Conservation (phyloP, 1,284 basidiomycete species). For the Ceratobasidium theobromae region DNA sequence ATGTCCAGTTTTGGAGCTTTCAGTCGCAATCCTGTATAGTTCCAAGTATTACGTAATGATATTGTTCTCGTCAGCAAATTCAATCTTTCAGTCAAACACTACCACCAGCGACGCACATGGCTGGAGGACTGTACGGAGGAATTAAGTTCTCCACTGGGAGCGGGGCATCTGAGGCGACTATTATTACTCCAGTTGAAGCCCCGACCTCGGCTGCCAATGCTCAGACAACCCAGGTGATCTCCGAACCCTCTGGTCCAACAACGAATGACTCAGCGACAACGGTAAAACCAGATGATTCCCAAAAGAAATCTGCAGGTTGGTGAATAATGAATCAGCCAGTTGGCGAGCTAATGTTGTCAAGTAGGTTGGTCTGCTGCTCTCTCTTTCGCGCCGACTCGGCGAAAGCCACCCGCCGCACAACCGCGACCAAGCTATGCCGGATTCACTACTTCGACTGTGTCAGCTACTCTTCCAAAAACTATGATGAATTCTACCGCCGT, state of each 20-base stretch:
- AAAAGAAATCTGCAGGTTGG: conserved; percentile 23
- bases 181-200: conserved; percentile 17
- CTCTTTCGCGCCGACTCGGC: conserved; percentile 74
- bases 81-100: conserved; percentile 1
- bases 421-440: conserved; percentile 64
- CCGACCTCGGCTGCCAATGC: not conserved
- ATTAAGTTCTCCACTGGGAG: conserved; percentile 72
- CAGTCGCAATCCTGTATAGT: not conserved
- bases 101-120: conserved; percentile 43
- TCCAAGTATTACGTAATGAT: not conserved
- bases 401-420: conserved; percentile 52
- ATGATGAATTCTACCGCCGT: conserved; percentile 67
- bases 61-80: not conserved
- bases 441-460: conserved; percentile 40
- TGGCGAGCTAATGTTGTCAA: conserved; percentile 54
- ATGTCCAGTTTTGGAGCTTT: too few species aligned
- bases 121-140: conserved; percentile 77
- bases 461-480: conserved; percentile 45
- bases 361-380: conserved; percentile 83
- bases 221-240: conserved; percentile 9
- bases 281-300: conserved; percentile 14
- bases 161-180: conserved; percentile 48
- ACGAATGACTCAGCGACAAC: conserved; percentile 62
- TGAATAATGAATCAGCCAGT: not conserved
- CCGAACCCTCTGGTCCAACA: conserved; percentile 26